Base-by-base conservation (phyloP, 2,329 filamentous ascomycete genomes). In the Talaromyces amestolkiae region DNA sequence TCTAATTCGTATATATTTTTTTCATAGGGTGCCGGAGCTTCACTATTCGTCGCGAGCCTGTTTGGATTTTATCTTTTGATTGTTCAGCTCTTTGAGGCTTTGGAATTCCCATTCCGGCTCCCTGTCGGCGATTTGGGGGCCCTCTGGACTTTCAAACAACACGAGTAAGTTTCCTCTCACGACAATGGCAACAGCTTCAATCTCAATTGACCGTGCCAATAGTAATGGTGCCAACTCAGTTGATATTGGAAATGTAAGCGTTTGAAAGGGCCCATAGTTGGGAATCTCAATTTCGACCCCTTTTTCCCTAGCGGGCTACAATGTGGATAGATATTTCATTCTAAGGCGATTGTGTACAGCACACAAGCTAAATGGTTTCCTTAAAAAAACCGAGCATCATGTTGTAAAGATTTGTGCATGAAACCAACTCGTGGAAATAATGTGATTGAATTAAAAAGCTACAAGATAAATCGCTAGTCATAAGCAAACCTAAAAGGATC, bases 31-130 rank as follows among this genome's bases (percentile, higher is more conserved):
- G 82, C 76, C 5, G 84, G 84, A 1, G 84, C 82, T 3, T 76
- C 78, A 24, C 73, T 79, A 0, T 86, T 86, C 60, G 75, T 83
- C 33, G 79, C 81, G 0, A 79, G 78, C 63, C 65, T 83, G 11
- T 71, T 77, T 7, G 84, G 83, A 0, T 86, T 83, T 78, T 86
- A 83, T 72, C 82, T 86, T 31, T 81, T 86, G 68, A 74, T 81
- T 39, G 83, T 82, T 10, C 85, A 86, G 64, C 77, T 86, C 75
- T 75, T 86, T 39, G 84, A 82, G 0, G 77, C 80, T 8, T 72
- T 86, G 19, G 84, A 84, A 60, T 85, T 86, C 66, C 84, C 84
- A 1, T 78, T 85, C 65, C 74, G 76, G 53, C 69, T 86, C 24
- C 84, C 84, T 5, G 79, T 78, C 24, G 76, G 75, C 2, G 76